Evolutionary conservation across 2,329 filamentous ascomycete genomes (phyloP).

Genomic region (Metarhizium brunneum): DNA sequence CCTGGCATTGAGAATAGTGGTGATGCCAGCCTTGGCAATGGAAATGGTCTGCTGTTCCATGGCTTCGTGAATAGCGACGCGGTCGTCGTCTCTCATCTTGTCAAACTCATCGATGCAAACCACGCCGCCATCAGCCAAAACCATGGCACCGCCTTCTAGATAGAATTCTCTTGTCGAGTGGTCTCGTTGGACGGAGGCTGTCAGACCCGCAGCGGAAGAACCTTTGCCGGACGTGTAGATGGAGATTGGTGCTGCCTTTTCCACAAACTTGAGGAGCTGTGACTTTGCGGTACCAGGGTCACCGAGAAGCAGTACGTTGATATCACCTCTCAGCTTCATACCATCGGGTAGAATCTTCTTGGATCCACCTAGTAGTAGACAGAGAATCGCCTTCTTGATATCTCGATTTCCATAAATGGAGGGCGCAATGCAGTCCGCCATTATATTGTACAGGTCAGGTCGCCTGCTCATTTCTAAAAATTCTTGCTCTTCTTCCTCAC

Average conservation of each 20-base stretch:
- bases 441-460: conserved; percentile 84
- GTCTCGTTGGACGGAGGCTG: conserved; percentile 91
- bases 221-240: conserved; percentile 99
- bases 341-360: conserved; percentile 97
- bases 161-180: conserved; percentile 92
- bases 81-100: conserved; percentile 98
- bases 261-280: conserved; percentile 92
- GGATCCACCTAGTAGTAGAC: conserved; percentile 83
- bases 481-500: conserved; percentile 94
- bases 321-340: conserved; percentile 95
- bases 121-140: conserved; percentile 90
- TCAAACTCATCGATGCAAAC: conserved; percentile 99
- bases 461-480: conserved; percentile 84
- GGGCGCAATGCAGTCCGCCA: conserved; percentile 87
- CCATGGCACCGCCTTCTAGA: conserved; percentile 96
- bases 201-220: conserved; percentile 93
- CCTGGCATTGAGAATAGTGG: conserved; percentile 90
- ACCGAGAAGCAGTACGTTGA: conserved; percentile 93
- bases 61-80: conserved; percentile 96
- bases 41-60: conserved; percentile 99
- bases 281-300: conserved; percentile 98
- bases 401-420: conserved; percentile 95
- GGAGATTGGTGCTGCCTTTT: conserved; percentile 90
- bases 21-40: conserved; percentile 97
- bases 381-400: conserved; percentile 96